Conservation (phyloP, 179 eudicot species). For the Beta lomatogona region DNA sequence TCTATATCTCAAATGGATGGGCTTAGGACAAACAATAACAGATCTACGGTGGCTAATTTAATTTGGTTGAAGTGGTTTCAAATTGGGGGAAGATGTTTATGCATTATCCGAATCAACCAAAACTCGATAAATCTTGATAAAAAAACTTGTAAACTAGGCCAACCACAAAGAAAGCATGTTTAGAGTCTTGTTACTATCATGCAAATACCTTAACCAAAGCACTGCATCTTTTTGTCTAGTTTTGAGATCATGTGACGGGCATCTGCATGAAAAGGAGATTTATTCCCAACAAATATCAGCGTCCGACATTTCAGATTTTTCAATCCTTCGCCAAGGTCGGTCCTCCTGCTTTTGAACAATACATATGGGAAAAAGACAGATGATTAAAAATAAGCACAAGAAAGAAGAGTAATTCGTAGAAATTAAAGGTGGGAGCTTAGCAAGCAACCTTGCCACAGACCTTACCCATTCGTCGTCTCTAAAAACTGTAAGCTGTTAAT, state of each 20-base stretch:
- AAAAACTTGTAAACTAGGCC: background rate
- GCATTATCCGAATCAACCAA: background rate
- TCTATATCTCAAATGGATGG: too few relatives aligned
- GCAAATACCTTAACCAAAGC: conserved; percentile 90
- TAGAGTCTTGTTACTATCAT: background rate
- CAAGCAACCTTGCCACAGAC: background rate
- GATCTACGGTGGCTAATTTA: background rate
- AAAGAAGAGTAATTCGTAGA: background rate
- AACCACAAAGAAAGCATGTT: background rate
- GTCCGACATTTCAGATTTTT: too few relatives aligned
- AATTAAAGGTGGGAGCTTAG: background rate
- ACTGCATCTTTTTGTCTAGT: conserved; percentile 77
- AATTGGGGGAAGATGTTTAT: background rate
- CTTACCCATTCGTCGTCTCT: conserved; percentile 84
- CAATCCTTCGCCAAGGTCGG: too few relatives aligned
- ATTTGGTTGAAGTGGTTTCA: background rate
- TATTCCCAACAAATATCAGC: too few relatives aligned
- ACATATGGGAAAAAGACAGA: background rate
- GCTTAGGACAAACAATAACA: background rate
- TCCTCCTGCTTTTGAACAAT: conserved; percentile 59
- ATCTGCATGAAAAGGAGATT: conserved; percentile 82
- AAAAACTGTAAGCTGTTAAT: conserved; percentile 78
- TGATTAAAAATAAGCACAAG: background rate
- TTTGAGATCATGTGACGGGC: conserved; percentile 86
- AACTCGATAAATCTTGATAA: background rate